Conservation (phyloP, 305 asterid species). For the Solanum aculeatissimum region DNA sequence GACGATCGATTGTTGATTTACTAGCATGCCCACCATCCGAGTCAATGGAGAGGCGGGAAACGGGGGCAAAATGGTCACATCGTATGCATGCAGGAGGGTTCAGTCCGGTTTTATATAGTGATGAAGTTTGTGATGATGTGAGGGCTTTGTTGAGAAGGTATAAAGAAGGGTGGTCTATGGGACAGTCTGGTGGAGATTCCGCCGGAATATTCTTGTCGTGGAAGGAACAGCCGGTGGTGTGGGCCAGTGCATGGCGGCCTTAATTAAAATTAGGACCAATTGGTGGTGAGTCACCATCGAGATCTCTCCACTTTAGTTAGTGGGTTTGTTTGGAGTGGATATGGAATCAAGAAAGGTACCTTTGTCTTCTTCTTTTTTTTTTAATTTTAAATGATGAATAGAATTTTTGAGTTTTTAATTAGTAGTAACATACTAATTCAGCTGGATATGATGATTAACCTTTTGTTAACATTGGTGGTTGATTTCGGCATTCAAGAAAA, state of each 20-base stretch:
- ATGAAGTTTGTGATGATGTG: constrained; percentile 92
- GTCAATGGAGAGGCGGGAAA: constrained; percentile 84
- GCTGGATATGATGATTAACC: background rate
- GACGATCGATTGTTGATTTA: constrained; percentile 77
- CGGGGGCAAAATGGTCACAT: constrained; percentile 64
- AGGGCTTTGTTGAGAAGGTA: constrained; percentile 83
- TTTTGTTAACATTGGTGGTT: constrained; percentile 3
- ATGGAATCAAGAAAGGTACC: constrained; percentile 18
- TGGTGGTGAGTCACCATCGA: constrained; percentile 1
- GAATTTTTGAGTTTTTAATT: background rate
- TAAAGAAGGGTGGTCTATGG: constrained; percentile 94
- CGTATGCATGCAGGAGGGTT: constrained; percentile 67
- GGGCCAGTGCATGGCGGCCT: constrained; percentile 99
- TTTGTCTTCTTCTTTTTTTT: background rate
- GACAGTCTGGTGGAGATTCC: constrained; percentile 29
- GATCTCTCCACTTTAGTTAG: constrained; percentile 13
- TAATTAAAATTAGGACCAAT: background rate
- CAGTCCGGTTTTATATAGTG: constrained; percentile 35
- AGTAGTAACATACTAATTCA: background rate
- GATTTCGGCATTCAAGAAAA: background rate
- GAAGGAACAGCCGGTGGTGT: constrained; percentile 97
- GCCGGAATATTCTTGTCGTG: constrained; percentile 94
- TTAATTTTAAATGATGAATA: background rate
- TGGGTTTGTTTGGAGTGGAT: constrained; percentile 17
- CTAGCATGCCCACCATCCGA: constrained; percentile 56